Evolutionary conservation across 257 asterid genomes (phyloP).

Genomic region (Scutellaria barbata): DNA sequence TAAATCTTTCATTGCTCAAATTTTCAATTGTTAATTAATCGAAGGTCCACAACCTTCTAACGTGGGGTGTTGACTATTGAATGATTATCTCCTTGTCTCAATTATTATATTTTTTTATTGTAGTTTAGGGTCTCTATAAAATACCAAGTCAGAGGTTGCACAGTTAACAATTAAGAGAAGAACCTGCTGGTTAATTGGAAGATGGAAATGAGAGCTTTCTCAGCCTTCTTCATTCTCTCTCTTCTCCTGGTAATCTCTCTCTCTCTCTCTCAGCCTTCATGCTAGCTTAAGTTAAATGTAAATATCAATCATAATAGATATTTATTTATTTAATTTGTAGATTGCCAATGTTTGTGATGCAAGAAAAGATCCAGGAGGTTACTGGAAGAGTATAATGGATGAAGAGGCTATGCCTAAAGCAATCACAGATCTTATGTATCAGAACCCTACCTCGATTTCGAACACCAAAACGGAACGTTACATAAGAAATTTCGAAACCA

Average conservation of each 20-base stretch:
- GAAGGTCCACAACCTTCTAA: conserved; percentile 32
- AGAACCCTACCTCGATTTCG: neutral
- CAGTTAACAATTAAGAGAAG: conserved; percentile 23
- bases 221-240: conserved; percentile 50
- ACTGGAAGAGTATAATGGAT: conserved; percentile 64
- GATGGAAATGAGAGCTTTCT: conserved; percentile 36
- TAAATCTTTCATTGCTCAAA: conserved; percentile 19
- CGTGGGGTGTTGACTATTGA: conserved; percentile 46
- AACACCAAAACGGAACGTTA: conserved; percentile 33
- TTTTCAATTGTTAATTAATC: conserved; percentile 37
- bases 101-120: neutral
- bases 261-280: neutral
- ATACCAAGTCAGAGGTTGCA: conserved; percentile 53
- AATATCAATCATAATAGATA: neutral
- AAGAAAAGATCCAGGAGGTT: conserved; percentile 54
- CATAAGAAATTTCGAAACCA: conserved; percentile 49
- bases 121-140: conserved; percentile 39
- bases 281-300: neutral
- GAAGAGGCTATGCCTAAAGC: conserved; percentile 70
- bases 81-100: conserved; percentile 24
- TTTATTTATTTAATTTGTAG: conserved; percentile 30
- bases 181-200: neutral
- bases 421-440: conserved; percentile 46
- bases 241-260: conserved; percentile 42
- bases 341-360: conserved; percentile 40